phyloP scores from a whole-genome alignment of 2,329 filamentous ascomycete species.

The Plenodomus biglobosus region DNA sequence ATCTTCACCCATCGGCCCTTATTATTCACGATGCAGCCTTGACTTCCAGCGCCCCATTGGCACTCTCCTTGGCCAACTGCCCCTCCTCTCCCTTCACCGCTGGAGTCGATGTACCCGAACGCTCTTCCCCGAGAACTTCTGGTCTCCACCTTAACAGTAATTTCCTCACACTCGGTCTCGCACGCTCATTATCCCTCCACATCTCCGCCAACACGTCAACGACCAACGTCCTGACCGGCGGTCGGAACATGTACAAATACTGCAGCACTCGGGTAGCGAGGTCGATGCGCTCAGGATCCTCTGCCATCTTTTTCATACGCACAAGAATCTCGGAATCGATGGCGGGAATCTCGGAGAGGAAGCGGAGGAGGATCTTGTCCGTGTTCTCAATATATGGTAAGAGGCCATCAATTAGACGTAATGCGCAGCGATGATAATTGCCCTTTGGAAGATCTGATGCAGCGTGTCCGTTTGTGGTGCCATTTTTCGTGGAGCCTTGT shows the following conservation, averaged over 20 bases:
- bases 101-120: conserved; percentile 12
- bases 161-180: conserved; percentile 54
- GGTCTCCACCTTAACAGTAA: conserved; percentile 60
- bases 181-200: conserved; percentile 53
- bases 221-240: conserved; percentile 59
- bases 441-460: conserved; percentile 32
- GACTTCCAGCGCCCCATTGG: conserved; percentile 33
- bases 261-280: conserved; percentile 61
- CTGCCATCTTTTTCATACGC: conserved; percentile 65
- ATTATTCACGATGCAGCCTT: conserved; percentile 23
- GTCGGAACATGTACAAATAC: conserved; percentile 54
- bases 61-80: conserved; percentile 23
- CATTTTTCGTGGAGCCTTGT: conserved; percentile 24
- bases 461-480: conserved; percentile 51
- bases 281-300: conserved; percentile 64
- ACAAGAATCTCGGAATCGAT: conserved; percentile 71
- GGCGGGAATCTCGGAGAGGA: conserved; percentile 86
- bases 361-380: conserved; percentile 86
- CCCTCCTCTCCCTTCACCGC: conserved; percentile 26
- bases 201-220: conserved; percentile 62
- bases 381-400: conserved; percentile 87
- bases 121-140: conserved; percentile 43
- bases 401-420: conserved; percentile 85
- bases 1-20: no score
- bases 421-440: conserved; percentile 77